Conservation (phyloP, 768 basidiomycete genomes). For the Pulveroboletus frians region DNA sequence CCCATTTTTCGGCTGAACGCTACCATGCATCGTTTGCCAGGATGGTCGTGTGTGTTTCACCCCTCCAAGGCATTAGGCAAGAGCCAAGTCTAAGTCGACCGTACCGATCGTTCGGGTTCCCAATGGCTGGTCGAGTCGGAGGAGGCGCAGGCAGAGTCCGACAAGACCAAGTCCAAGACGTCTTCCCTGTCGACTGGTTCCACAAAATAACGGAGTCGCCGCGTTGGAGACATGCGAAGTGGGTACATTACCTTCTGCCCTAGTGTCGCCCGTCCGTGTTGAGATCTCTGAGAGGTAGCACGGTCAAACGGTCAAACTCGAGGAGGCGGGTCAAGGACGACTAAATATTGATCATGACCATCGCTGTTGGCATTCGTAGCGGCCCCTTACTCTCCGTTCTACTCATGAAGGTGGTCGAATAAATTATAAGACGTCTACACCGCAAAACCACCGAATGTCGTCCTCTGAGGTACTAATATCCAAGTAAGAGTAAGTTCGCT, state of each 20-base stretch:
- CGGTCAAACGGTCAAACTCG: constrained; percentile 42
- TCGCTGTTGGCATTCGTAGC: constrained; percentile 56
- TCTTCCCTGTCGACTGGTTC: constrained; percentile 61
- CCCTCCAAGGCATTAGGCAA: constrained; percentile 28
- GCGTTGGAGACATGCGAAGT: constrained; percentile 59
- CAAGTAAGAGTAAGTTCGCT: constrained; percentile 59
- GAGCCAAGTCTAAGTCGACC: constrained; percentile 48
- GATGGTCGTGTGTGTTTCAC: constrained; percentile 21
- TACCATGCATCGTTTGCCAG: neutral
- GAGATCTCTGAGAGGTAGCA: constrained; percentile 38
- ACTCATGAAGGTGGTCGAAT: constrained; percentile 58
- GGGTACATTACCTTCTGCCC: constrained; percentile 71
- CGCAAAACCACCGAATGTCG: constrained; percentile 2
- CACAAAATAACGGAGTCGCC: constrained; percentile 72
- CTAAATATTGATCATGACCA: constrained; percentile 62
- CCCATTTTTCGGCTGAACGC: neutral
- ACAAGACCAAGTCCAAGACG: constrained; percentile 63
- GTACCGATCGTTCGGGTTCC: constrained; percentile 61
- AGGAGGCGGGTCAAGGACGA: constrained; percentile 78
- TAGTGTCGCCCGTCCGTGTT: constrained; percentile 68
- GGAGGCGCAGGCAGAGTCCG: constrained; percentile 53
- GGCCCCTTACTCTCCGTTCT: constrained; percentile 2
- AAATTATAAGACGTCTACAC: constrained; percentile 47
- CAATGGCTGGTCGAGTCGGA: constrained; percentile 53
- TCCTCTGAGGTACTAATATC: constrained; percentile 79